These are phyloP conservation scores for Fragaria nilgerrensis DNA, from an alignment of 306 rosid genomes.

Conservation along the genomic window DNA sequence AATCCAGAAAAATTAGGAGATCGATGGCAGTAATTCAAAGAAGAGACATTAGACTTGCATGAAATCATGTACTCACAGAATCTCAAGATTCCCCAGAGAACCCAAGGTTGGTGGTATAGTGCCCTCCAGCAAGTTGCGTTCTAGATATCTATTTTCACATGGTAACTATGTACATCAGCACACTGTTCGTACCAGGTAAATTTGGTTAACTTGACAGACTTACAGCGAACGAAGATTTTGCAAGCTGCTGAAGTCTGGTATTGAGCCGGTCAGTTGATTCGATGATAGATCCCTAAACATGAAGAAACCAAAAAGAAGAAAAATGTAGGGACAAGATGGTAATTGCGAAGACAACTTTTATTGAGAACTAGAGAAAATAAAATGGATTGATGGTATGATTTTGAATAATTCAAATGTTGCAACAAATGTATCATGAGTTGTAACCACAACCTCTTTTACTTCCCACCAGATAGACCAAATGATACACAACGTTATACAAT, in stretches of 20 bases:
- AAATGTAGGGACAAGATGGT: too few species aligned
- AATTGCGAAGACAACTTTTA: too few species aligned
- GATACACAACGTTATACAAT: too few species aligned
- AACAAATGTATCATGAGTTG: too few species aligned
- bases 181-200: not conserved
- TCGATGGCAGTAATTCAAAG: not conserved
- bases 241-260: not conserved
- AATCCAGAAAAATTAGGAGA: not conserved
- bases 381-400: too few species aligned
- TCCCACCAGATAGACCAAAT: too few species aligned
- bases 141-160: not conserved
- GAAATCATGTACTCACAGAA: not conserved
- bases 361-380: too few species aligned
- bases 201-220: not conserved
- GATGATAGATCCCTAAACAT: not conserved
- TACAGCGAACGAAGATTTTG: not conserved
- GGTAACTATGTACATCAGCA: not conserved
- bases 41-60: too few species aligned
- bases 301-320: too few species aligned
- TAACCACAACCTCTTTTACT: too few species aligned
- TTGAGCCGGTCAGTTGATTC: not conserved
- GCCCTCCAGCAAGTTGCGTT: not conserved
- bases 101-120: conserved; percentile 17
- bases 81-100: not conserved
- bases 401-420: too few species aligned